Base-by-base conservation (phyloP, 2,329 filamentous ascomycete genomes). In the Fusarium multiceps region DNA sequence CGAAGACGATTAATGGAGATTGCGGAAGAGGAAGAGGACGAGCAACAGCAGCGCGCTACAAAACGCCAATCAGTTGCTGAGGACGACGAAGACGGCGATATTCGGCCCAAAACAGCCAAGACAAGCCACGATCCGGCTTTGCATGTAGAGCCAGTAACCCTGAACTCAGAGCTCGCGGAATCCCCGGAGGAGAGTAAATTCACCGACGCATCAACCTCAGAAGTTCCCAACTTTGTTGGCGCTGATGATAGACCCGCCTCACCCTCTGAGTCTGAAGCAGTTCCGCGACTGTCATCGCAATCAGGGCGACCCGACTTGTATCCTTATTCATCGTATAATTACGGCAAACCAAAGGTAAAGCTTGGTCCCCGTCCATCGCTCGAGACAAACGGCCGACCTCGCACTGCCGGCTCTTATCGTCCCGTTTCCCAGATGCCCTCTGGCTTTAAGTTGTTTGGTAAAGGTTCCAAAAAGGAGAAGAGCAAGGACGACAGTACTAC, bases 1-100 rank as follows among this genome's bases (percentile, higher is more conserved):
- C 87, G 90, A 76, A 88, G 91, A 74, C 90, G 93, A 71, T 83
- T 98, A 74, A 91, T 95, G 82, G 95, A 97, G 81, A 98, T 98
- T 78, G 90, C 92, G n/a, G 96, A 98, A 81, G 93, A 96, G 81
- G 92, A 91, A 56, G 93, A 97, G 76, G 94, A 97, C 75, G 89
- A 90, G 65, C 81, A 86, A 63, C 81, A 90, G 63, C 81, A 87
- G 68, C 78, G 78, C n/a, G 83, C 88, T 28, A 82, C 81, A 43
- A 90, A 89, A 74, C 83, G 88, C 57, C 85, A 90, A 74, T 89
- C 86, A 3, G 80, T 86, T 10, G 82, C 85, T 21, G 83, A 86
- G 75, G 81, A 87, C 73, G 79, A 80, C 40, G 81, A 87, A 74
- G 79, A 80, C 49, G 73, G 74, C 34, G 71, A 74, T 30, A 73